A percentile compares a stretch with the other conserved stretches of the same genome.
phyloP scores from a whole-genome alignment of 768 basidiomycete species.

The Lentinula guzmanii region DNA sequence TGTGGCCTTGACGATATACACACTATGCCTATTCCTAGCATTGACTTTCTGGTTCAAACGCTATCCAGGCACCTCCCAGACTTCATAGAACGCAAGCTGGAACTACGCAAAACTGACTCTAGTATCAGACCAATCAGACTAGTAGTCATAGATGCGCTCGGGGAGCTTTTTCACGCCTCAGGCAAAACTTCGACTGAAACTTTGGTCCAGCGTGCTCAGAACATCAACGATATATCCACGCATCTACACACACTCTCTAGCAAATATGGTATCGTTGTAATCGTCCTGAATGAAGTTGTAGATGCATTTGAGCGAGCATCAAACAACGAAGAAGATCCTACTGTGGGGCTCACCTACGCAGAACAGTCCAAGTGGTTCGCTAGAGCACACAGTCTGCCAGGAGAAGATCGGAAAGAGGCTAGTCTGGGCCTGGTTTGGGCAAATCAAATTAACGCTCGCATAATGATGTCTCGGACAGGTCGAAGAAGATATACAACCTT shows the following conservation, averaged over 20 bases:
- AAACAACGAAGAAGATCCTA: slow-evolving; percentile 16
- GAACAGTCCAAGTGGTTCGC: slow-evolving; percentile 76
- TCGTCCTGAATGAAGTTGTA: slow-evolving; percentile 86
- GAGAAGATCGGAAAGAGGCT: slow-evolving; percentile 68
- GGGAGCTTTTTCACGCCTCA: slow-evolving; percentile 72
- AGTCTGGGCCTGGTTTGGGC: slow-evolving; percentile 90
- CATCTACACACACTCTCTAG: slow-evolving; percentile 68
- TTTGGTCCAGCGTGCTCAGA: slow-evolving; percentile 67
- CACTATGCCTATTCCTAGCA: slow-evolving; percentile 51
- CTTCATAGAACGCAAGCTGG: slow-evolving; percentile 27
- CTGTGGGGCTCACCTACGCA: slow-evolving; percentile 50
- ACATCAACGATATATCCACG: slow-evolving; percentile 60
- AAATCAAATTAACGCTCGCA: slow-evolving; percentile 81
- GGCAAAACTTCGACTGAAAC: slow-evolving; percentile 54
- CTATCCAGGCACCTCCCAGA: slow-evolving; percentile 49
- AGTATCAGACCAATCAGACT: slow-evolving; percentile 60
- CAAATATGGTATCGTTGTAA: slow-evolving; percentile 58
- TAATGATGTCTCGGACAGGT: slow-evolving; percentile 77
- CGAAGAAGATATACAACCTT: slow-evolving; percentile 50
- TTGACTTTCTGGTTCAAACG: slow-evolving; percentile 48
- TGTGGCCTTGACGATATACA: slow-evolving; percentile 52
- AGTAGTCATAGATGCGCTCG: slow-evolving; percentile 82
- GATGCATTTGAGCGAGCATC: slow-evolving; percentile 55
- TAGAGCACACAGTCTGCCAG: slow-evolving; percentile 51
- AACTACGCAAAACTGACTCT: slow-evolving; percentile 14